Percentiles rank a stretch among this genome's conserved stretches.
These are phyloP conservation scores for Mrakia hoshinonis DNA, from an alignment of 768 basidiomycete genomes.

Conservation along the genomic window DNA sequence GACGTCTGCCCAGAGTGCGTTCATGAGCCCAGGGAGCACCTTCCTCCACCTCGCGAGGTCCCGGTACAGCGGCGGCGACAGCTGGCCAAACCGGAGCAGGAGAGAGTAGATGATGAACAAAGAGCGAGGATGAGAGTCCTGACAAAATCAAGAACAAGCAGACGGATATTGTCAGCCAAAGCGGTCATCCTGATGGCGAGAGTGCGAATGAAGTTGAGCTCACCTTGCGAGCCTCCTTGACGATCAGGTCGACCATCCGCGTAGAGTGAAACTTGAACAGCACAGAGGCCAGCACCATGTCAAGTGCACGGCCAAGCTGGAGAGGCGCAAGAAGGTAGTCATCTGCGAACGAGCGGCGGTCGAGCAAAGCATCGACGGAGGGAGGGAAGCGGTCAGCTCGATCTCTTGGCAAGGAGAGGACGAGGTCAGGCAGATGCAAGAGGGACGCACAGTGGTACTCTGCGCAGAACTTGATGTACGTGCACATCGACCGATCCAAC, in stretches of 20 bases:
- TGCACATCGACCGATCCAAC: constrained; percentile 67
- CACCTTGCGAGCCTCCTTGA: constrained; percentile 61
- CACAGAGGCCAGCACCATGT: constrained; percentile 68
- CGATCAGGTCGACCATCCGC: constrained; percentile 72
- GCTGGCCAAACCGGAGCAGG: constrained; percentile 66
- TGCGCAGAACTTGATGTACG: constrained; percentile 69
- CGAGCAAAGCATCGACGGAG: background rate
- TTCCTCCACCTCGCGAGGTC: constrained; percentile 75
- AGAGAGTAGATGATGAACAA: constrained; percentile 71
- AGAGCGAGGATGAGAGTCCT: constrained; percentile 79
- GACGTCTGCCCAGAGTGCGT: constrained; percentile 46
- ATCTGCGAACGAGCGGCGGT: constrained; percentile 47
- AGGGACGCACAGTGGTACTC: constrained; percentile 70
- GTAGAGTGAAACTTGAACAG: constrained; percentile 86
- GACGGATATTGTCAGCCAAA: too few species aligned
- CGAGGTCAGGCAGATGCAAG: constrained; percentile 24
- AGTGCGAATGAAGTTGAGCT: constrained; percentile 21
- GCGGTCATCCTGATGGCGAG: too few species aligned
- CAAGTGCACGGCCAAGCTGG: constrained; percentile 76
- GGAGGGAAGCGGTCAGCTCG: background rate
- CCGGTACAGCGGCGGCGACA: constrained; percentile 60
- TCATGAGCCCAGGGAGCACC: constrained; percentile 72
- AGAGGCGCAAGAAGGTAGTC: constrained; percentile 73
- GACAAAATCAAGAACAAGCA: constrained; percentile 24
- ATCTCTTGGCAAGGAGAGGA: background rate